Conservation (phyloP, 768 basidiomycete genomes). For the Tulasnella sp. region DNA sequence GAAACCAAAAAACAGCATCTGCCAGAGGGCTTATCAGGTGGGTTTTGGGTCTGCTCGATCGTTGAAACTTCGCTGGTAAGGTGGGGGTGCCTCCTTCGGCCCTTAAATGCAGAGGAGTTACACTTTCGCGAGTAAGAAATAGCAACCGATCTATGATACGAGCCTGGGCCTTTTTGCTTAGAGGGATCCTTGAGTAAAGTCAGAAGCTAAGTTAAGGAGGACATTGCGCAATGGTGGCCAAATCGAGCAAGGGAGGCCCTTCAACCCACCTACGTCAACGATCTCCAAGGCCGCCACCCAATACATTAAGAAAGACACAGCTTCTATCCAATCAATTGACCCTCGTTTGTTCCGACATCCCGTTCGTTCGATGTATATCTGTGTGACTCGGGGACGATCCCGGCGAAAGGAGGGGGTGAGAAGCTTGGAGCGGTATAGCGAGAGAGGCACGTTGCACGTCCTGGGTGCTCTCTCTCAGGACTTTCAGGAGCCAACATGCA, state of each 20-base stretch:
- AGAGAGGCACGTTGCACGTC: conserved; percentile 6
- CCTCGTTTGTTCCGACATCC: background rate
- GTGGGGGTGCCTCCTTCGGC: background rate
- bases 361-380: background rate
- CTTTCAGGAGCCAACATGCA: background rate
- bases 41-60: background rate
- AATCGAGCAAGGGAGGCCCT: background rate
- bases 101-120: background rate
- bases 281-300: background rate
- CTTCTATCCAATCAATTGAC: background rate
- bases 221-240: background rate
- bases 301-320: background rate
- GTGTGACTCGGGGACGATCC: conserved; percentile 5
- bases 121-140: background rate
- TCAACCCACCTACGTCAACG: background rate
- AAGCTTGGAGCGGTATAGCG: background rate
- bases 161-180: background rate
- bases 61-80: background rate
- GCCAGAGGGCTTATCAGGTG: background rate
- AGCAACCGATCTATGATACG: background rate
- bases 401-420: background rate
- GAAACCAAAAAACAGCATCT: background rate
- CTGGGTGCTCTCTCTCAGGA: background rate
- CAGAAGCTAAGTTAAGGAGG: background rate
- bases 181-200: background rate